These are phyloP conservation scores for Purpureocillium lavendulum DNA, from an alignment of 2,329 filamentous ascomycete species.

Conservation along the genomic window DNA sequence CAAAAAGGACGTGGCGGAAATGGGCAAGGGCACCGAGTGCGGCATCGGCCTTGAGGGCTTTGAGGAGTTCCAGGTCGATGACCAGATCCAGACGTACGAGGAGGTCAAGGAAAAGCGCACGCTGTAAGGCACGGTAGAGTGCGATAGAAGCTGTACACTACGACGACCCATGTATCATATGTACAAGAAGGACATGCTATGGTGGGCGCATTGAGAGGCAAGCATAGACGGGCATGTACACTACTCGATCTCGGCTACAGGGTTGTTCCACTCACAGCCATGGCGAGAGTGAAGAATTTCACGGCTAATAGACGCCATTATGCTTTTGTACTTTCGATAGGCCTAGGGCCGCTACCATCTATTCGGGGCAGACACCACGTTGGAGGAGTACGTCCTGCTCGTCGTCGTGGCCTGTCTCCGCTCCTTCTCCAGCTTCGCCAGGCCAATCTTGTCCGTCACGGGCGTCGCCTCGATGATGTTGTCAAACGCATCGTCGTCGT, in stretches of 20 bases:
- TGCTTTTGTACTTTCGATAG: too few species aligned
- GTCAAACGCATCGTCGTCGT: slow-evolving; percentile 75
- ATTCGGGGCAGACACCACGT: slow-evolving; percentile 37
- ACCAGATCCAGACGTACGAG: slow-evolving; percentile 83
- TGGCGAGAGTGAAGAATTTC: too few species aligned
- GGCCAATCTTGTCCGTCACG: slow-evolving; percentile 75
- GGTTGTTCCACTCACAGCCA: too few species aligned
- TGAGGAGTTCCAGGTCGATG: slow-evolving; percentile 69
- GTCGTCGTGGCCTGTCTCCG: slow-evolving; percentile 37
- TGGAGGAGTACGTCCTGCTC: slow-evolving; percentile 43
- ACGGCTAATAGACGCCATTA: too few species aligned
- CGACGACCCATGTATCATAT: neutral
- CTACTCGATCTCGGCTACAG: too few species aligned
- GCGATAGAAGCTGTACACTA: too few species aligned
- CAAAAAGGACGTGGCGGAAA: slow-evolving; percentile 85
- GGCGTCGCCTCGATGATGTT: slow-evolving; percentile 88
- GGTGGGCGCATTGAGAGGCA: too few species aligned
- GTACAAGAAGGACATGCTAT: too few species aligned
- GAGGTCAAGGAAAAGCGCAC: slow-evolving; percentile 63
- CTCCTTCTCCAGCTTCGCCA: slow-evolving; percentile 48
- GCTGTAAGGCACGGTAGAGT: slow-evolving; percentile 27
- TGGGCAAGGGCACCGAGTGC: slow-evolving; percentile 90
- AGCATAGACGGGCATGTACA: neutral
- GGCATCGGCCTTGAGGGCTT: slow-evolving; percentile 79
- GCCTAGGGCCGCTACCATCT: slow-evolving; percentile 33